Evolutionary conservation across 2,329 filamentous ascomycete species (phyloP), one percentile per base, ranked within the genome.

Genomic region (Cytospora piceae): DNA sequence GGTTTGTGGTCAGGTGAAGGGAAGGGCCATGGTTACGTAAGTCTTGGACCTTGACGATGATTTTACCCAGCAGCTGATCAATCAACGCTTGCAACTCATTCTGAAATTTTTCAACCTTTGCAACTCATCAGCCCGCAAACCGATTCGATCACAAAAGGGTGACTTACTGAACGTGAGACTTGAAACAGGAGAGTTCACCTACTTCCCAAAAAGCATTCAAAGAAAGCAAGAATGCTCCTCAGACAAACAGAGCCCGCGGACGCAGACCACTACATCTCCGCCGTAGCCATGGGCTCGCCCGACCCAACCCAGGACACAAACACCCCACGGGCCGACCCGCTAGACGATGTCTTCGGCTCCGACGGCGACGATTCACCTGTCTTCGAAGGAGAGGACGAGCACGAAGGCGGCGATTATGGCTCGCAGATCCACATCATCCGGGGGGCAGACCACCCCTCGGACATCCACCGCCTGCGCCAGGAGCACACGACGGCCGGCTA

Each of bases 401-500:
- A 14, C 4, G 32, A 29, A 29, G 27, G 11, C 46, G n/a, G 12
- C 46, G 46, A 24, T 3, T 1, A n/a, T 2, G 46, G 39, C 29
- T 11, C 31, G 11, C 42, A 37, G 32, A 51, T 37, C n/a, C 59
- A 29, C 15, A 24, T 52, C 14, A 24, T 39, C 7, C 32, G 31
- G 31, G 37, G 37, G 8, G 3, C 3, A n/a, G n/a, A 37, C 61
- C 81, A 86, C 62, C 81, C 80, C 37, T 85, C 81, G 73, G 93
- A 96, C 71, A 85, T 95, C 59, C 87, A 85, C 24, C 88, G 90
- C 29, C 84, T 97, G 20, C 88, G 90, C 72, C 84, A 87, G 52
- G 88, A 91, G 63, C 93, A 97, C 75, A 85, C 87, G 61, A 97
- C 91, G 9, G 89, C 91, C 49, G 95, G 95, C 24, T 98, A 98